Evolutionary conservation across 345 rosid species (phyloP), one percentile per base, ranked within the genome.

Genomic region (Garcia nutans): DNA sequence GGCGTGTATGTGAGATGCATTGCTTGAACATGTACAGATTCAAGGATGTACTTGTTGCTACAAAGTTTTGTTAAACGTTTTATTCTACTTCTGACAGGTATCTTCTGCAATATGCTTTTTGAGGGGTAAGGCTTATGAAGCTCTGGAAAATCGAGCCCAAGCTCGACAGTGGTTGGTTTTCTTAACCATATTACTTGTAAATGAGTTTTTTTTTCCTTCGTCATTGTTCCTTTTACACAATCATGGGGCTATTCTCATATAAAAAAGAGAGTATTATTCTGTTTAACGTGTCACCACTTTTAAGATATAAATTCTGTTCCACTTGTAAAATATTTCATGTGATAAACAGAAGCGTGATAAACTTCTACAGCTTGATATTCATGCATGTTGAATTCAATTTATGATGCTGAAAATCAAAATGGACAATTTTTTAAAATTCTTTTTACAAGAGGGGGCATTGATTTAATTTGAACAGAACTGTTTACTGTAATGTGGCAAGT

Each of bases 111-210:
- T 93, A 81, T 96, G 97, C 84, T 96, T 96, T 81, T 74, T 96
- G 52, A 87, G 97, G 86, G 99, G 99, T 61, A 93, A 86, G 88
- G 93, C 98, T 68, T 96, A 86, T 24, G 92, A 92, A 85, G 99
- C 97, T 66, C 82, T 96, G 78, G 95, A 93, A 83, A 96, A 93
- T 80, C 92, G 94, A 76, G 86, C 91, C 8, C 97, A 88, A 76
- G 96, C 98, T 84, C 91, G 94, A 72, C 93, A 78, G 60, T 96
- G 98, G 98, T 96, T 74, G 73, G 91, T 80, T 6, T 72, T 47
- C 59, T 75, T n/a, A 37, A 31, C 62, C 61, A 28, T 71, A 71
- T 70, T 77, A 37, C 60, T 19, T 42, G 7, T n/a, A 20, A 57
- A 44, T 11, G 10, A 12, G 10, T 6, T 61, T 2, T 0, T 19